These are phyloP conservation scores for Mrakia blollopis DNA, from an alignment of 768 basidiomycete species.

Conservation along the genomic window DNA sequence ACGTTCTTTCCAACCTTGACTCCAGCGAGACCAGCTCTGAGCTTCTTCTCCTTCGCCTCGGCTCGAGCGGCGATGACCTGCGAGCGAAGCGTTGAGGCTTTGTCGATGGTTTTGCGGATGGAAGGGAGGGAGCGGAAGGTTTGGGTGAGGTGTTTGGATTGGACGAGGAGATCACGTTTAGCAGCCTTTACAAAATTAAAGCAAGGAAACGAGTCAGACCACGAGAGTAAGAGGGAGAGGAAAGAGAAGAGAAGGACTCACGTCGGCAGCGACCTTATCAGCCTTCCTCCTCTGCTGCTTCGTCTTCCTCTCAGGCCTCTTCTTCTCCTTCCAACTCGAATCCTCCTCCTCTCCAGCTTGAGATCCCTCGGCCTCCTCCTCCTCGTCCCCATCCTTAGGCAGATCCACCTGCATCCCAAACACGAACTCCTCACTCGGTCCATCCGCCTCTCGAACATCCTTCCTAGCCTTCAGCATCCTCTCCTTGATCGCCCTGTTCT, in stretches of 20 bases:
- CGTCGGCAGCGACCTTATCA: slow-evolving; percentile 60
- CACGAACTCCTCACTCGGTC: slow-evolving; percentile 57
- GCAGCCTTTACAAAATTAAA: neutral
- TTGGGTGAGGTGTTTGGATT: slow-evolving; percentile 55
- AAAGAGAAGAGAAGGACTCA: slow-evolving; percentile 40
- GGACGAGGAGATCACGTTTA: slow-evolving; percentile 17
- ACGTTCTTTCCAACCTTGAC: slow-evolving; percentile 71
- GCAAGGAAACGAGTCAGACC: neutral
- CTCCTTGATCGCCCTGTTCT: slow-evolving; percentile 54
- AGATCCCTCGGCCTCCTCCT: slow-evolving; percentile 44
- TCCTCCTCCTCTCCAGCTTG: slow-evolving; percentile 45
- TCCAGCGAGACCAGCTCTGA: slow-evolving; percentile 55
- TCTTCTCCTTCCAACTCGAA: slow-evolving; percentile 32
- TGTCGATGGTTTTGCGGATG: slow-evolving; percentile 48
- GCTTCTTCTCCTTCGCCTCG: slow-evolving; percentile 54
- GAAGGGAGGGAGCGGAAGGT: slow-evolving; percentile 57
- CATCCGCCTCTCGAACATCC: slow-evolving; percentile 47
- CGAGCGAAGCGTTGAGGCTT: slow-evolving; percentile 46
- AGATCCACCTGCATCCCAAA: slow-evolving; percentile 37
- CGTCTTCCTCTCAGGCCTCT: slow-evolving; percentile 49
- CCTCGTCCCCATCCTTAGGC: slow-evolving; percentile 33
- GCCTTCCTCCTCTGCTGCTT: slow-evolving; percentile 67
- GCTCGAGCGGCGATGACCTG: slow-evolving; percentile 37
- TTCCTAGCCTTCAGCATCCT: slow-evolving; percentile 53
- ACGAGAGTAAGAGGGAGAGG: neutral